Conservation (phyloP, 768 basidiomycete genomes). For the Lyophyllum shimeji region DNA sequence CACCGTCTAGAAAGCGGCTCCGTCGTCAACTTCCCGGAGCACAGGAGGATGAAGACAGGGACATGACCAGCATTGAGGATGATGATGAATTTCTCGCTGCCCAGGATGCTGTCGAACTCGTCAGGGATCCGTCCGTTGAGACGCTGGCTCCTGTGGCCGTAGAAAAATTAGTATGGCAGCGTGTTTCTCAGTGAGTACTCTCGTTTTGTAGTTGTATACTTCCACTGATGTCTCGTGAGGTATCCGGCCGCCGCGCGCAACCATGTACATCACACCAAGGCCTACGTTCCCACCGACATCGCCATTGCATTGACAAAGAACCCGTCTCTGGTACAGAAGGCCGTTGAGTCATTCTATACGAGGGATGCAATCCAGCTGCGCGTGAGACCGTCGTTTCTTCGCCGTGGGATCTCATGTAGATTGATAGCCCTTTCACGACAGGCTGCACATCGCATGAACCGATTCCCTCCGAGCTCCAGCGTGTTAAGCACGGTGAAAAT, state of each 20-base stretch:
- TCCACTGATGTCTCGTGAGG: slow-evolving; percentile 33
- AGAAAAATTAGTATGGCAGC: slow-evolving; percentile 66
- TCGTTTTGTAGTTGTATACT: not conserved
- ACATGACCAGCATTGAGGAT: slow-evolving; percentile 25
- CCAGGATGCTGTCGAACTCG: slow-evolving; percentile 61
- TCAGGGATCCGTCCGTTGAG: slow-evolving; percentile 50
- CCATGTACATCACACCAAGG: slow-evolving; percentile 78
- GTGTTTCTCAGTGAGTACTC: slow-evolving; percentile 59
- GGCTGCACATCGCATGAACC: slow-evolving; percentile 87
- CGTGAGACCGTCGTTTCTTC: slow-evolving; percentile 43
- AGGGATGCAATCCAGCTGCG: slow-evolving; percentile 89
- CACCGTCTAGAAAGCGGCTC: slow-evolving; percentile 52
- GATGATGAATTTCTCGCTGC: slow-evolving; percentile 53
- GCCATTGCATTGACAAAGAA: slow-evolving; percentile 65
- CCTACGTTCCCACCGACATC: slow-evolving; percentile 78
- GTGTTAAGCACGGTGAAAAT: slow-evolving; percentile 65
- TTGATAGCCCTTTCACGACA: slow-evolving; percentile 26
- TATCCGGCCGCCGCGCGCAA: slow-evolving; percentile 67
- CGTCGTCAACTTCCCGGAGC: slow-evolving; percentile 43
- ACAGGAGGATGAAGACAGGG: slow-evolving; percentile 54
- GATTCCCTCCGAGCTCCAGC: slow-evolving; percentile 76
- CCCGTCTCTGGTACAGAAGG: slow-evolving; percentile 77
- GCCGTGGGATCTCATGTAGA: not conserved
- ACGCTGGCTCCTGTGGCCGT: slow-evolving; percentile 64
- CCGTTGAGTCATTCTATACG: slow-evolving; percentile 93